phyloP scores from a whole-genome alignment of 2,329 filamentous ascomycete species.

The Beauveria varroae region DNA sequence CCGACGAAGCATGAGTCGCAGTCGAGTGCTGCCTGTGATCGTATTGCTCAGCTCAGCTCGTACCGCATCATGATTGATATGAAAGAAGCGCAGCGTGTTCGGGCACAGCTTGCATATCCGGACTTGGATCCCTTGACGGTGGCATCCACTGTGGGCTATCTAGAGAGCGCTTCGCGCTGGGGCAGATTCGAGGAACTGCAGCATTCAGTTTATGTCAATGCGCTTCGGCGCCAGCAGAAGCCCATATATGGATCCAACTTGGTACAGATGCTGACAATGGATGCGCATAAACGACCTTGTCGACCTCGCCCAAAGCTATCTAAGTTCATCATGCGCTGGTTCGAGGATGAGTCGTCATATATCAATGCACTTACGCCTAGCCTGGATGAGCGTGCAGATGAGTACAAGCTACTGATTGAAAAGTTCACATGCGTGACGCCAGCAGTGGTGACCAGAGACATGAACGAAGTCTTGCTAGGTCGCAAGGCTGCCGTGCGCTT shows the following conservation, averaged over 20 bases:
- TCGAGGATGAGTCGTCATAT: constrained; percentile 59
- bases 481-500: constrained; percentile 50
- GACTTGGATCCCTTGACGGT: constrained; percentile 59
- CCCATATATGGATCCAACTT: constrained; percentile 76
- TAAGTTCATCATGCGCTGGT: constrained; percentile 62
- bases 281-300: constrained; percentile 49
- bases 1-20: constrained; percentile 63
- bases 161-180: constrained; percentile 65
- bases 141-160: constrained; percentile 60
- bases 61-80: constrained; percentile 63
- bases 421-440: constrained; percentile 93
- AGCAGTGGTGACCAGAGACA: constrained; percentile 72
- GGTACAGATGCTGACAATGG: constrained; percentile 66
- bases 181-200: constrained; percentile 70
- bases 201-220: constrained; percentile 73
- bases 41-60: constrained; percentile 60
- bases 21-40: constrained; percentile 45
- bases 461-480: constrained; percentile 61
- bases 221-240: constrained; percentile 68
- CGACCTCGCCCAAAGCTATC: constrained; percentile 54
- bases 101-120: constrained; percentile 48
- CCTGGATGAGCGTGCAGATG: constrained; percentile 62
- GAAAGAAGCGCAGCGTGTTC: constrained; percentile 59
- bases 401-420: constrained; percentile 67
- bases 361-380: constrained; percentile 65